Evolutionary conservation across 1,139 yeast species (phyloP).

Genomic region (Saccharomyces hybrid): DNA sequence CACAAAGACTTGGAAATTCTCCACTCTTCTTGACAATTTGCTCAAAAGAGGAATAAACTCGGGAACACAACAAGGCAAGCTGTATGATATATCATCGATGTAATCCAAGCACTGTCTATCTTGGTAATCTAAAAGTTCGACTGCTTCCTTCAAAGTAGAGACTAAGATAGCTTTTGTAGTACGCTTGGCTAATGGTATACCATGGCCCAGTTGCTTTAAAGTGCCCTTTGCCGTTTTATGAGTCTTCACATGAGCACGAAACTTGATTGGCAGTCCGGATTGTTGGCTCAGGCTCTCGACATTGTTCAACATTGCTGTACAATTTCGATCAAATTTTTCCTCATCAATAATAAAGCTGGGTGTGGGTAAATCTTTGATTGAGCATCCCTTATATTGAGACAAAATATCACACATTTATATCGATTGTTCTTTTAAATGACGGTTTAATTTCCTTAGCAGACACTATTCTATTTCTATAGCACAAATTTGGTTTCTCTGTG

Average conservation of each 20-base stretch:
- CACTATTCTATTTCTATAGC: background rate
- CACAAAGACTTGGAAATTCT: slow-evolving; percentile 48
- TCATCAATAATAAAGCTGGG: slow-evolving; percentile 46
- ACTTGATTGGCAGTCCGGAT: slow-evolving; percentile 35
- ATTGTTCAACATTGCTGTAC: slow-evolving; percentile 36
- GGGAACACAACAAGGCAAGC: slow-evolving; percentile 58
- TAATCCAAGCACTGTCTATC: slow-evolving; percentile 35
- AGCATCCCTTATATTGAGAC: slow-evolving; percentile 14
- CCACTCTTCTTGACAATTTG: slow-evolving; percentile 38
- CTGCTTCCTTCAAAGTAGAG: slow-evolving; percentile 63
- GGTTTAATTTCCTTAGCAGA: background rate
- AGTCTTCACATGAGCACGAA: slow-evolving; percentile 66
- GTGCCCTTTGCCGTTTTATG: slow-evolving; percentile 54
- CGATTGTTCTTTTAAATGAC: slow-evolving; percentile 10
- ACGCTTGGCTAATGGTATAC: slow-evolving; percentile 34
- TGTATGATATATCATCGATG: slow-evolving; percentile 55
- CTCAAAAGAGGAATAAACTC: slow-evolving; percentile 45
- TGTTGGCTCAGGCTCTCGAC: slow-evolving; percentile 19
- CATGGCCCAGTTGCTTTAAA: slow-evolving; percentile 39
- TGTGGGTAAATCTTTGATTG: slow-evolving; percentile 40
- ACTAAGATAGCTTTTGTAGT: slow-evolving; percentile 50
- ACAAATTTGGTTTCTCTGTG: background rate
- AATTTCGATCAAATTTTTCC: slow-evolving; percentile 34
- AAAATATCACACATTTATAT: slow-evolving; percentile 10
- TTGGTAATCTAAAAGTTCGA: slow-evolving; percentile 43